A percentile compares a stretch with the other conserved stretches of the same genome.
phyloP scores from a whole-genome alignment of 192 early-diverging fungal species.

The Rhizophagus prolifer region DNA sequence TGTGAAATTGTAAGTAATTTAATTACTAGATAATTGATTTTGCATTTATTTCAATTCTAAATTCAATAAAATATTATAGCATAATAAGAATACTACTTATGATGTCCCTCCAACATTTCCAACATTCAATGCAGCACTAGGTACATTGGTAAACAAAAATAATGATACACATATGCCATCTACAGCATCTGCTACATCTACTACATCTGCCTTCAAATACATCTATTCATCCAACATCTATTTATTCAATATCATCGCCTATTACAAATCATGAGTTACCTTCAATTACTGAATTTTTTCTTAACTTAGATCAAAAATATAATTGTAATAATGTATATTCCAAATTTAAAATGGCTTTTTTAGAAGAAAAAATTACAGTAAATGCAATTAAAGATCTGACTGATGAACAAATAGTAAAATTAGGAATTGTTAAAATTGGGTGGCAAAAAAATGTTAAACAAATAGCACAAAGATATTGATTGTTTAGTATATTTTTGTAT shows the following conservation, averaged over 20 bases:
- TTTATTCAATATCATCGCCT: not conserved
- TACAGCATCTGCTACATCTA: too few species aligned
- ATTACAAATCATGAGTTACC: not conserved
- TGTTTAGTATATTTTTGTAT: too few species aligned
- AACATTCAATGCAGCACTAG: not conserved
- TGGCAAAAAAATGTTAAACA: not conserved
- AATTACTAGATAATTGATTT: not conserved
- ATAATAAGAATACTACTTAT: not conserved
- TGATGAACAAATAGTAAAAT: not conserved
- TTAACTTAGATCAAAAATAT: not conserved
- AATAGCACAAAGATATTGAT: not conserved
- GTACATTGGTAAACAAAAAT: not conserved
- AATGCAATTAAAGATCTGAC: not conserved
- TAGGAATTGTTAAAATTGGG: not conserved
- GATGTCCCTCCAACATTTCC: not conserved
- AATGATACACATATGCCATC: not conserved
- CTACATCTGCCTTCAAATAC: too few species aligned
- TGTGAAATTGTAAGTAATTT: not conserved
- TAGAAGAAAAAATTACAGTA: not conserved
- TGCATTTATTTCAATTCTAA: not conserved
- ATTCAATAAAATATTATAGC: not conserved
- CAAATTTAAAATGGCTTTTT: not conserved
- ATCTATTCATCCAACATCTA: too few species aligned
- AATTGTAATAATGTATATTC: not conserved
- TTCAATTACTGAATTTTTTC: not conserved